Percentiles rank a stretch among this genome's conserved stretches.
Evolutionary conservation across 306 rosid species (phyloP).

Genomic region (Quercus glauca): DNA sequence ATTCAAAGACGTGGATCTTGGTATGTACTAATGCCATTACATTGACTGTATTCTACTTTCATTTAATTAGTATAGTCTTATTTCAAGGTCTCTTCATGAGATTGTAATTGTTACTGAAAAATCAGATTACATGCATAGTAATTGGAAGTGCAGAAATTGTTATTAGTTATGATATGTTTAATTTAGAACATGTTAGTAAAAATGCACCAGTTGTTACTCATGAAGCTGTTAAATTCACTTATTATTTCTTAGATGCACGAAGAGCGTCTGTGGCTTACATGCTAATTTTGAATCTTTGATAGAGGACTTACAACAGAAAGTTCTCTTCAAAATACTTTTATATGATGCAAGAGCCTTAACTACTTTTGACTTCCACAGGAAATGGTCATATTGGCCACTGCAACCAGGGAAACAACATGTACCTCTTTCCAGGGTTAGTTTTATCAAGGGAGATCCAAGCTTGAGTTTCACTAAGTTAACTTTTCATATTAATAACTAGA

Average conservation of each 20-base stretch:
- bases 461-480: neutral
- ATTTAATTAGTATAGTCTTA: neutral
- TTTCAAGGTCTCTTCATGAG: neutral
- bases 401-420: slow-evolving; percentile 99
- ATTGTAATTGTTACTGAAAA: neutral
- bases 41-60: neutral
- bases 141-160: neutral
- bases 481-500: slow-evolving; percentile 6
- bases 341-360: neutral
- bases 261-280: neutral
- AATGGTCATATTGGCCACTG: slow-evolving; percentile 86
- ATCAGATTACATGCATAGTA: neutral
- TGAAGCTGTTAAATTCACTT: neutral
- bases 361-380: slow-evolving; percentile 41
- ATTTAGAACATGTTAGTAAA: neutral
- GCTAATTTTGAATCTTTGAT: neutral
- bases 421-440: slow-evolving; percentile 98
- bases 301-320: neutral
- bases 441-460: slow-evolving; percentile 1
- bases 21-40: slow-evolving; percentile 39
- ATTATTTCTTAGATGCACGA: neutral
- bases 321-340: neutral
- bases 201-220: neutral
- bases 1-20: slow-evolving; percentile 81
- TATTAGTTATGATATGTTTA: neutral